Conservation (phyloP, 495 filamentous ascomycete species). For the Penicillium steckii region DNA sequence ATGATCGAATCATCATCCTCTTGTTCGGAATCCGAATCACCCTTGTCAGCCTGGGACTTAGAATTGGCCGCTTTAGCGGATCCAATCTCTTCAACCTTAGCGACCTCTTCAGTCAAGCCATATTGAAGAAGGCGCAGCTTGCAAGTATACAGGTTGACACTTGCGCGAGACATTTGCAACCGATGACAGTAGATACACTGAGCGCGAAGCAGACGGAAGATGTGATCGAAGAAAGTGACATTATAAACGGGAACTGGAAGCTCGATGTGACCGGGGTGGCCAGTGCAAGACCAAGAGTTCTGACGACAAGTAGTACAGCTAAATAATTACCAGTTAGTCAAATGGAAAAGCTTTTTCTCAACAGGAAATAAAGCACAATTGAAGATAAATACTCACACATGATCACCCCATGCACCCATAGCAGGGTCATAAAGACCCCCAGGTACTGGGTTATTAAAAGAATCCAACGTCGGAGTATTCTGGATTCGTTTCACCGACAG, state of each 20-base stretch:
- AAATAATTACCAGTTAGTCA: conserved; percentile 11
- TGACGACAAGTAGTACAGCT: conserved; percentile 91
- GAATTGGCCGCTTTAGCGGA: conserved; percentile 20
- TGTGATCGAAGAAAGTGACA: conserved; percentile 88
- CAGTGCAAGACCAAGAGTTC: conserved; percentile 75
- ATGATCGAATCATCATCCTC: conserved; percentile 64
- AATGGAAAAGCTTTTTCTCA: neutral
- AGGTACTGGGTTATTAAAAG: conserved; percentile 76
- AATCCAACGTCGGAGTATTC: conserved; percentile 86
- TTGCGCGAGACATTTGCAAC: conserved; percentile 68
- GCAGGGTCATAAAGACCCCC: conserved; percentile 92
- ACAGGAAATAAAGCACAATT: neutral
- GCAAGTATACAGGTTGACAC: conserved; percentile 74
- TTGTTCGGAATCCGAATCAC: conserved; percentile 53
- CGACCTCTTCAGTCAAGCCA: conserved; percentile 73
- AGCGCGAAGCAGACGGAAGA: conserved; percentile 75
- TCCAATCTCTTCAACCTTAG: conserved; percentile 61
- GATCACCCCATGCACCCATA: conserved; percentile 84
- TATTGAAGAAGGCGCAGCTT: conserved; percentile 84
- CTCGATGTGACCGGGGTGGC: conserved; percentile 93
- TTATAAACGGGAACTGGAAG: conserved; percentile 91
- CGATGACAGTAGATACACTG: conserved; percentile 89
- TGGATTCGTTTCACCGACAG: conserved; percentile 91
- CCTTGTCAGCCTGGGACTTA: conserved; percentile 29
- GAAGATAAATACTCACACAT: conserved; percentile 56